Base-by-base conservation (phyloP, 2,329 filamentous ascomycete genomes). In the Falciphora oryzae region DNA sequence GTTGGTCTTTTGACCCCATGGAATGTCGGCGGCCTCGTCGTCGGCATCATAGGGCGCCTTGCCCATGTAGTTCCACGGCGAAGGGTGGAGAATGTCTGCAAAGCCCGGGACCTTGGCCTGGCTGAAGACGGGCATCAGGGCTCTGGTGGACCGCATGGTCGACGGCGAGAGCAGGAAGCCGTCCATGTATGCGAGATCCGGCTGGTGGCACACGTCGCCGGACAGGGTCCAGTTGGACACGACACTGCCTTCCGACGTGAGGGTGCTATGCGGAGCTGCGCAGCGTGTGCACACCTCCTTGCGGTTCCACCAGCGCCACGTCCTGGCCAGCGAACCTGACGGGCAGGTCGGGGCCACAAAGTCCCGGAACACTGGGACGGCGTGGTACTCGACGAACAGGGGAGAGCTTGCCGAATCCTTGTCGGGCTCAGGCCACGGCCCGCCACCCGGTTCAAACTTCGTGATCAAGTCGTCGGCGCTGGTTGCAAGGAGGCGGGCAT, bases 21-120 rank as follows among this genome's bases (percentile, higher is more conserved):
- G 71, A 10, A 77, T 66, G 65, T 81, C 80, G 13, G 75, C 72
- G 4, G 71, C 72, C 44, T 62, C 61, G 10, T 22, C 31, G 29
- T n/a, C 31, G 13, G 71, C 69, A 32, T 79, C 74, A 66, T 80
- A 80, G 4, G 72, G 71, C 53, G 74, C 72, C 67, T 78, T 77
- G 50, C 75, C 74, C 16, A 71, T 67, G 63, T 75, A 79, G 65
- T 76, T 77, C 75, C 75, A 76, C 10, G 76, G 75, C 57, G 73
- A 74, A 0, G 79, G 79, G 44, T 79, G 73, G 28, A 80, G 66
- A n/a, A 81, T 83, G 64, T 87, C 84, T 56, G 79, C 79, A 70
- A 85, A 85, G 57, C 81, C 80, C 59, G 79, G 79, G 29, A 82
- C 75, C 61, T 83, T 84, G 66, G 79, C 82, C 68, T 85, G 83